Percentiles rank a stretch among this genome's conserved stretches.
phyloP scores from a whole-genome alignment of 768 basidiomycete genomes.

The Lactarius akahatsu region DNA sequence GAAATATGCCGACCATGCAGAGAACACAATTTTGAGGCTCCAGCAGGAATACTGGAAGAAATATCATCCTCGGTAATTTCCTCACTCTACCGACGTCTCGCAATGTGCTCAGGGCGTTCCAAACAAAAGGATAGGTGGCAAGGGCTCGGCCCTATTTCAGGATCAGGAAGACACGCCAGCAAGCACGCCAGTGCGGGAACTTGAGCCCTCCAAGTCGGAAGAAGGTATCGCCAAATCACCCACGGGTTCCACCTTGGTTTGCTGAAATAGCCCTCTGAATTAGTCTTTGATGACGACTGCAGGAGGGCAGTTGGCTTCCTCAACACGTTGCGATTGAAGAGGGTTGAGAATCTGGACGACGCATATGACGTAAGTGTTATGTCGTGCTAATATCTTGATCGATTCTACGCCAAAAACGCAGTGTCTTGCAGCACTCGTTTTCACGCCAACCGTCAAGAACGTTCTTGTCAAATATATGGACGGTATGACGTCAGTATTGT shows the following conservation, averaged over 20 bases:
- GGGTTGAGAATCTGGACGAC: not conserved
- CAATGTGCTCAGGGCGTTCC: not conserved
- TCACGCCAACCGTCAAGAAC: not conserved
- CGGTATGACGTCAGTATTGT: not conserved
- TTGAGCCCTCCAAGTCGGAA: not conserved
- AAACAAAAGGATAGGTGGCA: not conserved
- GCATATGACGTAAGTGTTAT: not conserved
- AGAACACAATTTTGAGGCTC: not conserved
- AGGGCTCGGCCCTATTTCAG: not conserved
- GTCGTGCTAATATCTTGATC: not conserved
- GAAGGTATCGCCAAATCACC: not conserved
- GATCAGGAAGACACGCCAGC: not conserved
- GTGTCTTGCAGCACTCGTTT: not conserved
- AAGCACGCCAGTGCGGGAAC: not conserved
- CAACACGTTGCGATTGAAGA: not conserved
- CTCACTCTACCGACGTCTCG: not conserved
- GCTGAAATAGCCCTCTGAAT: not conserved
- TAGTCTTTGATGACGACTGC: not conserved
- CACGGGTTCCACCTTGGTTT: not conserved
- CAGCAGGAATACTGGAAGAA: not conserved
- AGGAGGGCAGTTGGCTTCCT: not conserved
- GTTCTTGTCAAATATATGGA: conserved; percentile 1
- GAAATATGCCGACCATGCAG: not conserved
- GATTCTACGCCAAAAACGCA: not conserved
- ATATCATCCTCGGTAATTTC: not conserved